Percentiles rank a stretch among this genome's conserved stretches.
Evolutionary conservation across 805 yeast genomes (phyloP).

Genomic region (Myxozyma geophila): DNA sequence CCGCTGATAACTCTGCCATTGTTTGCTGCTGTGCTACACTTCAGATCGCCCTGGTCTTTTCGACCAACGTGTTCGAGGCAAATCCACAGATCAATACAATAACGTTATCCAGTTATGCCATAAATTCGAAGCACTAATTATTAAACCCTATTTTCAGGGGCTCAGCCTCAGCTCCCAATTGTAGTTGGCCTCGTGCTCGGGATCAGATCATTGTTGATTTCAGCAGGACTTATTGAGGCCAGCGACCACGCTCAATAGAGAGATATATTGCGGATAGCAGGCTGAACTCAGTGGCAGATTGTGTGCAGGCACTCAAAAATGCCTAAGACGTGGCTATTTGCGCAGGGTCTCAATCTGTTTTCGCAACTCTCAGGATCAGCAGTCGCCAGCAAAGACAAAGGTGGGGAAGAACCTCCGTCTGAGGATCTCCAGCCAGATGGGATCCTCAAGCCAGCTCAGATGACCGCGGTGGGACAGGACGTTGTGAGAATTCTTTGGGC

Average conservation of each 20-base stretch:
- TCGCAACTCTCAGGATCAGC: slow-evolving; percentile 15
- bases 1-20: slow-evolving; percentile 21
- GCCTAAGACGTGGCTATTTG: slow-evolving; percentile 21
- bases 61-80: background rate
- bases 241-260: background rate
- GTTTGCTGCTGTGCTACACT: background rate
- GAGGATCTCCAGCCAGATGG: background rate
- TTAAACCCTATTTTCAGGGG: slow-evolving; percentile 14
- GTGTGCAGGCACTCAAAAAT: background rate
- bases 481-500: slow-evolving; percentile 21
- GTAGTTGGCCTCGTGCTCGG: background rate
- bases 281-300: background rate
- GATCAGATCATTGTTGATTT: background rate
- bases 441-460: slow-evolving; percentile 7
- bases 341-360: slow-evolving; percentile 19
- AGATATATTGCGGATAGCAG: background rate
- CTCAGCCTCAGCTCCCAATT: background rate
- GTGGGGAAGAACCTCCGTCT: background rate
- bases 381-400: background rate
- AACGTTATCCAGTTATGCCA: background rate
- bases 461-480: slow-evolving; percentile 11
- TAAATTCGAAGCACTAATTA: background rate
- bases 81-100: background rate
- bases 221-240: background rate
- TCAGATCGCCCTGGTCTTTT: background rate